These are phyloP conservation scores for Epichloe gansuensis DNA, from an alignment of 2,329 filamentous ascomycete genomes.

Conservation along the genomic window DNA sequence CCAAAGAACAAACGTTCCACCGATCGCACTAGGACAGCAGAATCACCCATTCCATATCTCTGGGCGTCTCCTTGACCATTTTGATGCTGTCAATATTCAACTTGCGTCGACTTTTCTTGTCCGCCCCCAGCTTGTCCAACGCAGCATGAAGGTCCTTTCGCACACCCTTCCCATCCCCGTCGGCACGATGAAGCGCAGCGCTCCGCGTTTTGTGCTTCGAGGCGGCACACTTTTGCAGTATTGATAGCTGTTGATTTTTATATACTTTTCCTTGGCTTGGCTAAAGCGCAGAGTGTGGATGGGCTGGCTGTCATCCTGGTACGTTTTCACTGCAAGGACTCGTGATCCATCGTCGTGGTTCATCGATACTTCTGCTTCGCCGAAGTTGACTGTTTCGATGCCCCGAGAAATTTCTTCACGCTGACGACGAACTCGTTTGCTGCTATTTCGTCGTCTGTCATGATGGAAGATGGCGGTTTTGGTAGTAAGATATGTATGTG, in stretches of 20 bases:
- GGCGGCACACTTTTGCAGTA: neutral
- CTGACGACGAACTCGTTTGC: neutral
- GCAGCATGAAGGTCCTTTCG: neutral
- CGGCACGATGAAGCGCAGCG: neutral
- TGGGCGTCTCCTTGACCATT: neutral
- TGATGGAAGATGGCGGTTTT: neutral
- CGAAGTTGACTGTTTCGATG: neutral
- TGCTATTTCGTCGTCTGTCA: neutral
- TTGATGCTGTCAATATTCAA: neutral
- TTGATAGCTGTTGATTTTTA: slow-evolving; percentile 9
- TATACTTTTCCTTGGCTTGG: slow-evolving; percentile 2
- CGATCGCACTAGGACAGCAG: neutral
- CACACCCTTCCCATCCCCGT: neutral
- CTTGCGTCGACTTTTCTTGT: neutral
- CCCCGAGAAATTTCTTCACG: neutral
- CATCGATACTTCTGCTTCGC: neutral
- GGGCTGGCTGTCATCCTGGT: slow-evolving; percentile 1
- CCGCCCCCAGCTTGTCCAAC: neutral
- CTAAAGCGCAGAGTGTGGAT: slow-evolving; percentile 9
- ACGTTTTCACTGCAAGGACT: neutral
- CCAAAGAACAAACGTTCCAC: neutral
- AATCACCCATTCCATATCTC: slow-evolving; percentile 1
- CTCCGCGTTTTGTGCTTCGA: neutral
- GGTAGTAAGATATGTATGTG: too few species aligned
- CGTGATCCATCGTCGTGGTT: too few species aligned